A percentile compares a stretch with the other conserved stretches of the same genome.
Conservation (phyloP, 345 rosid genomes). For the Populus davidiana region DNA sequence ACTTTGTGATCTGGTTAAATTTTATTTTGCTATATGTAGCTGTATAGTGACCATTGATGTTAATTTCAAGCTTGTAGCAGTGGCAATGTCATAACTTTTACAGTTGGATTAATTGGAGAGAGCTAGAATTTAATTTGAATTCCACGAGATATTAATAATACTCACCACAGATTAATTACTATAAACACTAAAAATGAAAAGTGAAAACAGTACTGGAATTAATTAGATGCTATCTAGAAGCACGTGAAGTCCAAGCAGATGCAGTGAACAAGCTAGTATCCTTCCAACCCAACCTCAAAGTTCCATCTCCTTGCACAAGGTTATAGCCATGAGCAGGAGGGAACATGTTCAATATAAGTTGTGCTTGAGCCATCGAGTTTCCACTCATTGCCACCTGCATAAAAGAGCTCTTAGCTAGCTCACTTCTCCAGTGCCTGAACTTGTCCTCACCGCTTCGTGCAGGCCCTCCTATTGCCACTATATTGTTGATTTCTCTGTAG, state of each 20-base stretch:
- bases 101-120: background rate
- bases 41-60: too few species aligned
- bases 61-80: too few species aligned
- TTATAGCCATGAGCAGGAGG: conserved; percentile 58
- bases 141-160: background rate
- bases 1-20: too few species aligned
- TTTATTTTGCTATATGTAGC: too few species aligned
- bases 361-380: conserved; percentile 70
- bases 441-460: conserved; percentile 69
- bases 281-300: conserved; percentile 66
- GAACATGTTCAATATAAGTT: conserved; percentile 60
- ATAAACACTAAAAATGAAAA: too few species aligned
- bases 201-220: background rate
- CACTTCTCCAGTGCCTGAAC: conserved; percentile 51
- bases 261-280: conserved; percentile 60
- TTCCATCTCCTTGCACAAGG: conserved; percentile 60
- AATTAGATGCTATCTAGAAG: conserved; percentile 22
- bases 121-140: background rate
- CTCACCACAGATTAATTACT: background rate
- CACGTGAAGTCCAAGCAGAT: conserved; percentile 59
- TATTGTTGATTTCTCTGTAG: conserved; percentile 54
- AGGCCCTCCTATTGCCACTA: conserved; percentile 64
- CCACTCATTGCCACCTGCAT: conserved; percentile 54
- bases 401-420: conserved; percentile 30
- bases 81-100: too few species aligned